Evolutionary conservation across 1,284 basidiomycete genomes (phyloP), one percentile per base, ranked within the genome.

Genomic region (Apiotrichum siamense): DNA sequence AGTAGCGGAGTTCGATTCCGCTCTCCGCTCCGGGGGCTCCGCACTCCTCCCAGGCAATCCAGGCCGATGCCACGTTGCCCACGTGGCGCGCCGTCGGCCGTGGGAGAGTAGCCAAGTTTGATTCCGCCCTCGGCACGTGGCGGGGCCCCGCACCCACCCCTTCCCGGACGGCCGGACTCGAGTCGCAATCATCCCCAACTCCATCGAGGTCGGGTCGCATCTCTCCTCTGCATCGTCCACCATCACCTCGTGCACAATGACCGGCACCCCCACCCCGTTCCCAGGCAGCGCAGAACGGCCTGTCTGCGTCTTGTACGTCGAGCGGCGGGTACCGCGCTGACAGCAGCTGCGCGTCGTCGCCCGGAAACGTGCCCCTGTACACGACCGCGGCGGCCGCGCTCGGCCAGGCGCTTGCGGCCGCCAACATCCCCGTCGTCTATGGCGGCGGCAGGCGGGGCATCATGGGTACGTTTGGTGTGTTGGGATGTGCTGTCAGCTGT

Each of bases 401-500:
- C 13, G 92, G 88, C 35, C 72, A 75, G 44, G 85, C 88, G 0
- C 76, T 94, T 23, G 88, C 83, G 2, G 72, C 72, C 24, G 73
- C 79, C n/a, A 75, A 78, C 5, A 78, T 83, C 13, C 80, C 83
- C 4, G 77, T 96, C 24, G 80, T 96, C 2, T 96, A 96, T 67
- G 91, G 91, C 5, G 92, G 91, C 17, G 91, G 89, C 0, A 79
- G 79, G 12, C 78, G 79, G 27, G 91, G 91, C 0, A 79, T 93
- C 59, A 96, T 96, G 91, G 91, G 73, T 75, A 48, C 29, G 65
- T 54, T 10, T 6, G 12, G 1, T 32, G 24, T 9, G 20, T 7
- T 7, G 36, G 11, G 10, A 38, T n/a, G n/a, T n/a, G n/a, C n/a
- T n/a, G n/a, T n/a, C n/a, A n/a, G n/a, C n/a, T n/a, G n/a, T n/a